Percentiles rank a stretch among this genome's conserved stretches.
Conservation (phyloP, 2,329 filamentous ascomycete species). For the Fusarium miscanthi region DNA sequence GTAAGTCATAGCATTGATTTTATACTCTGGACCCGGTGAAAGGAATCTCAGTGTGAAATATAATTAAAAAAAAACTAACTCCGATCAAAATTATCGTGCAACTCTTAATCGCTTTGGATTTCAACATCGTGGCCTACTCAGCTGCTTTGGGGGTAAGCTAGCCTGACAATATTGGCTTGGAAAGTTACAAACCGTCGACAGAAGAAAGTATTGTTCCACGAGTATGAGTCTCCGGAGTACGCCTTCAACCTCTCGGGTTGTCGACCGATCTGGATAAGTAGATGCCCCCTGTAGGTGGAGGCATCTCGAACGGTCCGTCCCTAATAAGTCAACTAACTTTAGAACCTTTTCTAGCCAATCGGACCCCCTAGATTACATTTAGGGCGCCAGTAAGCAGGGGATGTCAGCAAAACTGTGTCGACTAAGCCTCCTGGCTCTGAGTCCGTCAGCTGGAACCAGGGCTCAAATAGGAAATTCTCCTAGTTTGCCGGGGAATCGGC, state of each 20-base stretch:
- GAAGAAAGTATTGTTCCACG: not conserved
- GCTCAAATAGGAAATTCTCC: not conserved
- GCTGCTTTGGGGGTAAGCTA: not conserved
- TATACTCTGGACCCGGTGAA: accelerated
- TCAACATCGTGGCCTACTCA: accelerated
- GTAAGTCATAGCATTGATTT: accelerated
- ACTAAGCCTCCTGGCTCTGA: too few species aligned
- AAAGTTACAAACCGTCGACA: accelerated
- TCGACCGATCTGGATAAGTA: not conserved
- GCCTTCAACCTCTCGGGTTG: not conserved
- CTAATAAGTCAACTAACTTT: not conserved
- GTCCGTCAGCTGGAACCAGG: not conserved
- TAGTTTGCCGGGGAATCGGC: not conserved
- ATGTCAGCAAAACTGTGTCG: accelerated
- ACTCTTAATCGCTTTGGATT: accelerated
- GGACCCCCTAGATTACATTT: not conserved
- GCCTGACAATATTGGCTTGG: accelerated
- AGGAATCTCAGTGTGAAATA: accelerated
- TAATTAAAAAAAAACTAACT: accelerated
- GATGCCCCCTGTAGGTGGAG: not conserved
- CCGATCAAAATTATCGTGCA: accelerated
- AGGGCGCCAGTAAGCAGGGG: not conserved
- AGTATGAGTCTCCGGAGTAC: not conserved
- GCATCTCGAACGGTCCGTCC: not conserved
- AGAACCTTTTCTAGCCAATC: not conserved